Conservation (phyloP, 2,329 filamentous ascomycete species). For the Diplocarpon rosae region DNA sequence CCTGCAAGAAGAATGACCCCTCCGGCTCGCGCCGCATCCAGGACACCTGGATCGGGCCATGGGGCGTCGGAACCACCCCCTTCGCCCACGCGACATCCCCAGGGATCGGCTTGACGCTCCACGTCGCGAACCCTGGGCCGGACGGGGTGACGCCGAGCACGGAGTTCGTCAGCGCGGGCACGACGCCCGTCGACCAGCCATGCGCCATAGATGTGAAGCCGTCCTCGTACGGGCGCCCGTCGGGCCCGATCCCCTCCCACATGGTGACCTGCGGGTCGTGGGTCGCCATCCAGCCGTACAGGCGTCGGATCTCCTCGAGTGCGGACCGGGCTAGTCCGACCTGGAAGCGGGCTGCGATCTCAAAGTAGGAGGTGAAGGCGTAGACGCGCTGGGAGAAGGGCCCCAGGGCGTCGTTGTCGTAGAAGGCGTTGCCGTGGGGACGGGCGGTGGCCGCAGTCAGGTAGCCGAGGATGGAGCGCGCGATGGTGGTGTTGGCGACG, state of each 20-base stretch:
- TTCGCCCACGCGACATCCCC: conserved; percentile 33
- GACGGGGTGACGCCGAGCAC: conserved; percentile 37
- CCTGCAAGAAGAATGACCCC: conserved; percentile 23
- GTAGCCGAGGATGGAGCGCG: conserved; percentile 31
- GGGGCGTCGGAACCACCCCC: conserved; percentile 34
- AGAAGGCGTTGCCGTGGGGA: conserved; percentile 41
- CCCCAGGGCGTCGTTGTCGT: conserved; percentile 33
- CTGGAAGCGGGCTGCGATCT: conserved; percentile 38
- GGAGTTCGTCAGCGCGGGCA: conserved; percentile 35
- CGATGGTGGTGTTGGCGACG: conserved; percentile 23
- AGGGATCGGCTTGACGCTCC: conserved; percentile 31
- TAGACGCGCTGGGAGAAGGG: conserved; percentile 37
- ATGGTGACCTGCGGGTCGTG: conserved; percentile 37
- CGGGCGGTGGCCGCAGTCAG: conserved; percentile 29
- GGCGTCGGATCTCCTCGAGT: conserved; percentile 34
- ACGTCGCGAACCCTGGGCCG: conserved; percentile 34
- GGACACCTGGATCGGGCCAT: conserved; percentile 29
- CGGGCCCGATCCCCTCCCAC: conserved; percentile 40
- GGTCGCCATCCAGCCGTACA: conserved; percentile 40
- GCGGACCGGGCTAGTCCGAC: conserved; percentile 28
- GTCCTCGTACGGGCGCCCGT: conserved; percentile 34
- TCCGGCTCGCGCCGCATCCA: conserved; percentile 27
- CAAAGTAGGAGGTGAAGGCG: conserved; percentile 42
- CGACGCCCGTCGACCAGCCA: conserved; percentile 40
- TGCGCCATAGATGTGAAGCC: conserved; percentile 39